Conservation (phyloP, 2,329 filamentous ascomycete genomes). For the Rugonectria rugulosa region DNA sequence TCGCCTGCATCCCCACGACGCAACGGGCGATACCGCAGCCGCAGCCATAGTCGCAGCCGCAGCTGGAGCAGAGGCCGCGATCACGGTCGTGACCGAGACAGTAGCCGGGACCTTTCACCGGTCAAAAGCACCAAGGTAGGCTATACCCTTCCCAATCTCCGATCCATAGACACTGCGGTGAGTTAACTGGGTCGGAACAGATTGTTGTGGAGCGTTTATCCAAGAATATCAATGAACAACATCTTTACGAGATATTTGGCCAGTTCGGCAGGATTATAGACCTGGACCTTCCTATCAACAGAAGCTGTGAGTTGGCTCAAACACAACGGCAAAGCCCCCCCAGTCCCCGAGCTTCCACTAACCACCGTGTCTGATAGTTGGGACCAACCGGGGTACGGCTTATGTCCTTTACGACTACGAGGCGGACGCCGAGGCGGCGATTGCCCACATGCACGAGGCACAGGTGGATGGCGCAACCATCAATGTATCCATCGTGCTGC, state of each 20-base stretch:
- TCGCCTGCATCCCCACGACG: slow-evolving; percentile 44
- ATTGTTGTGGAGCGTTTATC: slow-evolving; percentile 96
- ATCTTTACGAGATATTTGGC: slow-evolving; percentile 91
- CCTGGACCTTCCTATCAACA: slow-evolving; percentile 89
- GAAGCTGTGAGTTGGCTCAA: slow-evolving; percentile 68
- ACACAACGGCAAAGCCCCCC: slow-evolving; percentile 4
- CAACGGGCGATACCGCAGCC: slow-evolving; percentile 42
- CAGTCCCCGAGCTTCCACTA: slow-evolving; percentile 22
- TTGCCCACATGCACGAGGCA: slow-evolving; percentile 98
- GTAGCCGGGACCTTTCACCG: slow-evolving; percentile 34
- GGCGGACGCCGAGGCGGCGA: slow-evolving; percentile 83
- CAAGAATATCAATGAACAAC: slow-evolving; percentile 89
- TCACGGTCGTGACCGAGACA: slow-evolving; percentile 43
- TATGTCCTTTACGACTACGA: slow-evolving; percentile 86
- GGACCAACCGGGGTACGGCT: slow-evolving; percentile 90
- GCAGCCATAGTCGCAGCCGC: slow-evolving; percentile 38
- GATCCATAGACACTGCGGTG: background rate
- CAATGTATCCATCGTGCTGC: slow-evolving; percentile 88
- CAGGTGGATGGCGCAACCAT: slow-evolving; percentile 85
- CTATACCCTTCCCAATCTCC: background rate
- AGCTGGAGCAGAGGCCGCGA: slow-evolving; percentile 48
- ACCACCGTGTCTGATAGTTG: slow-evolving; percentile 60
- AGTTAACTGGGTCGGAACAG: slow-evolving; percentile 53
- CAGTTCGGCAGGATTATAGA: slow-evolving; percentile 86
- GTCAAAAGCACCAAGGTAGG: slow-evolving; percentile 62